Evolutionary conservation across 208 protist genomes (phyloP).

Genomic region (Leishmania aethiopica): DNA sequence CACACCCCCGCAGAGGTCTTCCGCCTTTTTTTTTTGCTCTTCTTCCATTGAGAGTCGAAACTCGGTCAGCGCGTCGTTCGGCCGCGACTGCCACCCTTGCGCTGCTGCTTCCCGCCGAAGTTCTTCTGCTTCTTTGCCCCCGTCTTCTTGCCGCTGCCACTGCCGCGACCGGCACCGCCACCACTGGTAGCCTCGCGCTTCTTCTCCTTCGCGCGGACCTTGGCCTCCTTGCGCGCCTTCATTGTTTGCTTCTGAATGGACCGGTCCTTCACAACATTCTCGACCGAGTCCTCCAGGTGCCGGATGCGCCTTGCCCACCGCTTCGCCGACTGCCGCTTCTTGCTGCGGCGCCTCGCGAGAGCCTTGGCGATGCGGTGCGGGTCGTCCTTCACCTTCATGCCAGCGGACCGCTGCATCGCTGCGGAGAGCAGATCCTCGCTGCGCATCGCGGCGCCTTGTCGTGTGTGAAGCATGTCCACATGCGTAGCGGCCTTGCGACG

Average conservation of each 20-base stretch:
- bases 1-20: background rate
- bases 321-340: slow-evolving; percentile 83
- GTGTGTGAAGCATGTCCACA: slow-evolving; percentile 39
- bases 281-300: slow-evolving; percentile 61
- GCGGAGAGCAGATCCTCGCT: slow-evolving; percentile 59
- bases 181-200: slow-evolving; percentile 18
- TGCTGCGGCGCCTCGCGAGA: slow-evolving; percentile 71
- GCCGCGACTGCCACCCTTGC: background rate
- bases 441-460: slow-evolving; percentile 46
- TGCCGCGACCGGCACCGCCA: background rate
- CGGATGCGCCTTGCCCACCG: slow-evolving; percentile 73
- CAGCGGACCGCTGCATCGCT: slow-evolving; percentile 62
- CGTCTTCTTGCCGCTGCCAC: slow-evolving; percentile 14
- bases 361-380: slow-evolving; percentile 61
- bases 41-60: background rate
- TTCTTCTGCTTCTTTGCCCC: slow-evolving; percentile 17
- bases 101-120: slow-evolving; percentile 11
- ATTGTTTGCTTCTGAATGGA: slow-evolving; percentile 40
- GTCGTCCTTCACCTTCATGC: slow-evolving; percentile 79
- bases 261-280: slow-evolving; percentile 75
- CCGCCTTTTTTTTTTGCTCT: background rate
- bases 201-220: slow-evolving; percentile 28
- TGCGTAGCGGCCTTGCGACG: slow-evolving; percentile 41
- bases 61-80: slow-evolving; percentile 7
- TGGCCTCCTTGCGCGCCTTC: slow-evolving; percentile 35